Evolutionary conservation across 495 filamentous ascomycete species (phyloP).

Genomic region (Hyphodiscus hymeniophilus): DNA sequence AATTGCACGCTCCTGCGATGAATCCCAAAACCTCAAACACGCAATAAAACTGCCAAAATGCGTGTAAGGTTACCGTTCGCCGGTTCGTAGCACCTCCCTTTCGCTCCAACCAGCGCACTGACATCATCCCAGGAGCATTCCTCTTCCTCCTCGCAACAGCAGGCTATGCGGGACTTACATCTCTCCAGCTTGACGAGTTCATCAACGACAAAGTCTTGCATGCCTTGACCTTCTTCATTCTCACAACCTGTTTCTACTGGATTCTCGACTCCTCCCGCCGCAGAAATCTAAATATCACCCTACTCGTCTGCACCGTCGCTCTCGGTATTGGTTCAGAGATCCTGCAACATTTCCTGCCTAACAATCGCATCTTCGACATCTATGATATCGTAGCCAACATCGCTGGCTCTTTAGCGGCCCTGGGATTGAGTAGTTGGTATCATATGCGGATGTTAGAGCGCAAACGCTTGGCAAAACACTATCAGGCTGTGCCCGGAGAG

Average conservation of each 20-base stretch:
- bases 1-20: slow-evolving; percentile 1
- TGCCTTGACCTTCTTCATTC: slow-evolving; percentile 77
- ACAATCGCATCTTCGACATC: slow-evolving; percentile 72
- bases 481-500: slow-evolving; percentile 49
- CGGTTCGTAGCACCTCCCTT: slow-evolving; percentile 33
- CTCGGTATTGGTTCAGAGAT: slow-evolving; percentile 81
- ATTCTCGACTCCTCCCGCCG: slow-evolving; percentile 83
- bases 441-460: slow-evolving; percentile 93
- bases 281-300: slow-evolving; percentile 72
- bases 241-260: slow-evolving; percentile 93
- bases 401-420: slow-evolving; percentile 60
- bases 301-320: slow-evolving; percentile 66
- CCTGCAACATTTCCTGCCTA: slow-evolving; percentile 73
- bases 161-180: slow-evolving; percentile 67
- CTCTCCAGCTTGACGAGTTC: slow-evolving; percentile 42
- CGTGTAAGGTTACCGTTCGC: slow-evolving; percentile 68
- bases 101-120: slow-evolving; percentile 2
- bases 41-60: slow-evolving; percentile 34
- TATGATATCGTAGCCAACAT: slow-evolving; percentile 85
- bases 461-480: slow-evolving; percentile 64
- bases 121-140: slow-evolving; percentile 55
- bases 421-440: slow-evolving; percentile 79
- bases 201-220: slow-evolving; percentile 89
- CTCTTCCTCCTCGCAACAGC: slow-evolving; percentile 64
- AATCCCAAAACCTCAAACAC: not conserved